These are phyloP conservation scores for Oryza officinalis DNA, from an alignment of 176 grass and related monocot species.

Conservation along the genomic window DNA sequence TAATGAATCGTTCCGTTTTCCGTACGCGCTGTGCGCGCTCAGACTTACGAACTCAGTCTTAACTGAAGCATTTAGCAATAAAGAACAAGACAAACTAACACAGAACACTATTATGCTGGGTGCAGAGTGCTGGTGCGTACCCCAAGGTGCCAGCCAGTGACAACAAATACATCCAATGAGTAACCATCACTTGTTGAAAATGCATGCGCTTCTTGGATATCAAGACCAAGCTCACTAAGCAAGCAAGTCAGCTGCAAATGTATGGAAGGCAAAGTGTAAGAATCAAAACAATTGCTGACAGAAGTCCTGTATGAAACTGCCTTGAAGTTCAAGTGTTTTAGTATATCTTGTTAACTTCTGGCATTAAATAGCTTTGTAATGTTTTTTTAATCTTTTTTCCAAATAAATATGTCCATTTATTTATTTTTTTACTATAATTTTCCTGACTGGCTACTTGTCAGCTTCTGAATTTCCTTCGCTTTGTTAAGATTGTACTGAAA, in stretches of 20 bases:
- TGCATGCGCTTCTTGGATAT: slow-evolving; percentile 92
- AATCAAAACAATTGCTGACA: background rate
- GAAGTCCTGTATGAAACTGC: background rate
- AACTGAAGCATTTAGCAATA: background rate
- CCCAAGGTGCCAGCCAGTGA: slow-evolving; percentile 76
- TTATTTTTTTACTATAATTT: background rate
- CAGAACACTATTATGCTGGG: background rate
- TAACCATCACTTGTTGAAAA: slow-evolving; percentile 87
- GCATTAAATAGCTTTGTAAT: background rate
- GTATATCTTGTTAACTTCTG: background rate
- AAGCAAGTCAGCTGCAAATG: slow-evolving; percentile 71
- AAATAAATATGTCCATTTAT: background rate
- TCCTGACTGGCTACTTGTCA: background rate
- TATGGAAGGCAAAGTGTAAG: background rate
- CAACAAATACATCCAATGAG: slow-evolving; percentile 81
- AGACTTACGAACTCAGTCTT: no score
- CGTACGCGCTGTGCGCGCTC: no score
- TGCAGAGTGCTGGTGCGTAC: slow-evolving; percentile 40
- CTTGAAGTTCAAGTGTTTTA: slow-evolving; percentile 6
- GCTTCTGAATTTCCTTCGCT: background rate
- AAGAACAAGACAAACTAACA: background rate
- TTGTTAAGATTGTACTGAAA: background rate
- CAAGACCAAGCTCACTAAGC: slow-evolving; percentile 81
- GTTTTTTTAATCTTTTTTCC: background rate
- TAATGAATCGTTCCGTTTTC: no score